These are phyloP conservation scores for Cadophora gregata DNA, from an alignment of 2,329 filamentous ascomycete species.

Conservation along the genomic window DNA sequence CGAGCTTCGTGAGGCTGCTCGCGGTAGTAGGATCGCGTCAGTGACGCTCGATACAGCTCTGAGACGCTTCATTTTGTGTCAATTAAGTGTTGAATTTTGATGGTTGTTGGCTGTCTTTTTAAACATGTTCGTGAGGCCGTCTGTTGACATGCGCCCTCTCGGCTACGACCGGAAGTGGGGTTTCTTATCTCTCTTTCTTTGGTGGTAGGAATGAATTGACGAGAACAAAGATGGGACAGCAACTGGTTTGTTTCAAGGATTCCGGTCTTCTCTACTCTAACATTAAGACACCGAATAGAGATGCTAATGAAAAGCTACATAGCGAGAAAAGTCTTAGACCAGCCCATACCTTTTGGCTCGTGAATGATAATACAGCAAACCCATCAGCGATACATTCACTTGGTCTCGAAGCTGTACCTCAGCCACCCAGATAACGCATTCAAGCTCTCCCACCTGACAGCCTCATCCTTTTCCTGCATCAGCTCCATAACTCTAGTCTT, in stretches of 20 bases:
- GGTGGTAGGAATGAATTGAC: background rate
- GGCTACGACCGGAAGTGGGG: conserved; percentile 33
- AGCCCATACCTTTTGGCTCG: conserved; percentile 18
- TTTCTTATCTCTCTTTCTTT: conserved; percentile 1
- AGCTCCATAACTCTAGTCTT: conserved; percentile 75
- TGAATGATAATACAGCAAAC: conserved; percentile 35
- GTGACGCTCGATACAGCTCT: conserved; percentile 36
- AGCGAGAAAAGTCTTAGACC: conserved; percentile 20
- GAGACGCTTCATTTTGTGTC: conserved; percentile 41
- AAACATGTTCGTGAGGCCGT: conserved; percentile 14
- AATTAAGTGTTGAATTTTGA: conserved; percentile 31
- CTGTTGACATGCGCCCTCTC: conserved; percentile 20
- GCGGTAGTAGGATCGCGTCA: conserved; percentile 29
- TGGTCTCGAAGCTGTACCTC: conserved; percentile 68
- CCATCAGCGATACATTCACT: conserved; percentile 31
- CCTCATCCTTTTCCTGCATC: conserved; percentile 74
- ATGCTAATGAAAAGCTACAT: conserved; percentile 24
- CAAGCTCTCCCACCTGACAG: conserved; percentile 75
- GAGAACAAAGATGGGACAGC: background rate
- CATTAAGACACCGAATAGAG: conserved; percentile 29
- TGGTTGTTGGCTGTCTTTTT: conserved; percentile 14
- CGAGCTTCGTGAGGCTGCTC: conserved; percentile 28
- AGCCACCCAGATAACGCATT: conserved; percentile 77
- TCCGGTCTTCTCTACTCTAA: conserved; percentile 35
- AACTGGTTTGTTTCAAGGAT: background rate